Percentiles rank a stretch among this genome's conserved stretches.
phyloP scores from a whole-genome alignment of 192 early-diverging fungal genomes.

The Rhizophlyctis rosea region DNA sequence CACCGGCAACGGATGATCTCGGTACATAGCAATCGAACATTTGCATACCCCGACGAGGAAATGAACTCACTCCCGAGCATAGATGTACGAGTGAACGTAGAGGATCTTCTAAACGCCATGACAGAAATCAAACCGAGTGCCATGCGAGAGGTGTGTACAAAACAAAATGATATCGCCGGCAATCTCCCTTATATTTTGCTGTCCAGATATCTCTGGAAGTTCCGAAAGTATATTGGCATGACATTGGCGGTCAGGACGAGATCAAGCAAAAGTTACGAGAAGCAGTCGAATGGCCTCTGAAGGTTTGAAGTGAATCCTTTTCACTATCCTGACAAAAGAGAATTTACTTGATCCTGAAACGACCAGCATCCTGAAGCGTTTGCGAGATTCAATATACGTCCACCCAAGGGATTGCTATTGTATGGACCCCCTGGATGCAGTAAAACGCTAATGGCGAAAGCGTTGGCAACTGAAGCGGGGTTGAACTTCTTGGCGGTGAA shows the following conservation, averaged over 20 bases:
- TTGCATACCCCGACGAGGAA: no score
- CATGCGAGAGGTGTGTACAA: slow-evolving; percentile 73
- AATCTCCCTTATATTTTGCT: background rate
- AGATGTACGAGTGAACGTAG: slow-evolving; percentile 41
- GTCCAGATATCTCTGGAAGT: slow-evolving; percentile 80
- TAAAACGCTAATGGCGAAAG: slow-evolving; percentile 98
- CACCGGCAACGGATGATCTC: no score
- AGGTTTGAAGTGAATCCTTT: slow-evolving; percentile 41
- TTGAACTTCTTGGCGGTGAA: slow-evolving; percentile 98
- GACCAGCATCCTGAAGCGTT: slow-evolving; percentile 88
- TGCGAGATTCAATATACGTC: slow-evolving; percentile 80
- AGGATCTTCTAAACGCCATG: slow-evolving; percentile 53
- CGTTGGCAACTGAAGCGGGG: slow-evolving; percentile 91
- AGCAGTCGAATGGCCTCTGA: slow-evolving; percentile 96
- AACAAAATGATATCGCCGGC: background rate
- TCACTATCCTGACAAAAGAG: background rate
- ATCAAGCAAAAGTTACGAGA: slow-evolving; percentile 89
- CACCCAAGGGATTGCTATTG: slow-evolving; percentile 95
- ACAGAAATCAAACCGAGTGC: slow-evolving; percentile 66
- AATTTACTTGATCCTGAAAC: background rate
- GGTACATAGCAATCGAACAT: no score
- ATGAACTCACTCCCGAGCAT: no score
- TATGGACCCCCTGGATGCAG: slow-evolving; percentile 98
- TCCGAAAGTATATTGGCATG: slow-evolving; percentile 87
- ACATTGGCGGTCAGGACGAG: slow-evolving; percentile 92